Evolutionary conservation across 768 basidiomycete genomes (phyloP), one percentile per base, ranked within the genome.

Genomic region (Goffeauzyma gilvescens): DNA sequence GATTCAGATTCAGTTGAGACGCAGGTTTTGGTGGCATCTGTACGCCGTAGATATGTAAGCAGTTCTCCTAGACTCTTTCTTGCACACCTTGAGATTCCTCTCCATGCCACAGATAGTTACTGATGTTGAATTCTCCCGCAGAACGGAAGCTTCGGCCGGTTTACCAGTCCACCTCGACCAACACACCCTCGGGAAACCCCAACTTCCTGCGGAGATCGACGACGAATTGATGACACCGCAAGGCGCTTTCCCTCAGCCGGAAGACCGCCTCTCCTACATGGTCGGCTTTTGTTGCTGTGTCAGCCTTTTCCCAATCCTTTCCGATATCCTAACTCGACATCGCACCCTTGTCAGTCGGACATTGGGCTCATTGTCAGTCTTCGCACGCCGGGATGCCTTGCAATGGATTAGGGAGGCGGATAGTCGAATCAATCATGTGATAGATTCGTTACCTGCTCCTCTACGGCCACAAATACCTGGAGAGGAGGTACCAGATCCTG

Each of bases 31-130:
- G 35, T 55, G 53, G 53, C 38, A 50, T 30, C 38, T 55, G 7
- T 55, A 55, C 38, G 32, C 41, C 18, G 48, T 37, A n/a, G 53
- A 55, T 44, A 55, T 52, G 53, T 55, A 41, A 45, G 53, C 40
- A 3, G 2, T 2, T 15, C 18, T 10, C 8, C 12, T 35, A 10
- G 8, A 17, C n/a, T 30, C n/a, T 30, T 9, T 30, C 28, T 30
- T 30, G 28, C 32, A 18, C 8, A 7, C 8, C 20, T 35, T 10
- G 10, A 15, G 28, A 30, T 9, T 30, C 15, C 15, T 30, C 15
- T 15, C 28, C 28, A 15, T 9, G 28, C 15, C 8, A 35, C 34
- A 9, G 9, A 13, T 9, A 38, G 21, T 24, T 21, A 6, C 38
- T 41, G 33, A 28, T 22, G 28, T 26, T 21, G 32, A 33, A 3